Base-by-base conservation (phyloP, 2,329 filamentous ascomycete species). In the Microcyclospora pomicola region DNA sequence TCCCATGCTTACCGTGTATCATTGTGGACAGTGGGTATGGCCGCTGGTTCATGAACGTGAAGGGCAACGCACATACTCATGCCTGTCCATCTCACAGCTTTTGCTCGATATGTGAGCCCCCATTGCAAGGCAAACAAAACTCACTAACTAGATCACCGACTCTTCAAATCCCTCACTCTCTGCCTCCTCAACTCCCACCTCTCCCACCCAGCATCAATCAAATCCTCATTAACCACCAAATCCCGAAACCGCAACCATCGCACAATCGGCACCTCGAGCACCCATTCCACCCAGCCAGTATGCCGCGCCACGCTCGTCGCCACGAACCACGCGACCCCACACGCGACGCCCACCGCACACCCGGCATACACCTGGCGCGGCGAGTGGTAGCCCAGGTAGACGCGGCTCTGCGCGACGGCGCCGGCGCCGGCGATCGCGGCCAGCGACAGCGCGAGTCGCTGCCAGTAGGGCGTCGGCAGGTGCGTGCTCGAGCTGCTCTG, bases 331-430 rank as follows among this genome's bases (percentile, higher is more conserved):
- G 64, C 69, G 2, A 82, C 52, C 0, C 82, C 87, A 50, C 79
- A 84, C 1, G 73, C 53, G 1, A 72, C 64, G 0, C 91, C 91
- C 1, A 82, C 83, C 9, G 61, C 64, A 48, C 71, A 75, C 2
- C 91, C 91, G 1, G 80, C 82, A n/a, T 85, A 52, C 9, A 98
- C 91, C 65, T 98, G 91, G 53, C 71, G 78, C 29, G 75, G 69
- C 1, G 88, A 95, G 62, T 98, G 91, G 57, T 98, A 98, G 59
- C 79, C 85, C 44, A 98, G 67, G 56, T 98, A 98, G 33, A 93
- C 73, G 38, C 91, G 72, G 53, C 86, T 94, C 60, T 73, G 75
- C 14, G 87, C 82, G 5, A 95, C 67, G 11, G 63, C 61, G 7
- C 51, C 63, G 3, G 66, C 66, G 15, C 57, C 59, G 6, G 51